Evolutionary conservation across 257 asterid genomes (phyloP), one percentile per base, ranked within the genome.

Genomic region (Lithospermum erythrorhizon): DNA sequence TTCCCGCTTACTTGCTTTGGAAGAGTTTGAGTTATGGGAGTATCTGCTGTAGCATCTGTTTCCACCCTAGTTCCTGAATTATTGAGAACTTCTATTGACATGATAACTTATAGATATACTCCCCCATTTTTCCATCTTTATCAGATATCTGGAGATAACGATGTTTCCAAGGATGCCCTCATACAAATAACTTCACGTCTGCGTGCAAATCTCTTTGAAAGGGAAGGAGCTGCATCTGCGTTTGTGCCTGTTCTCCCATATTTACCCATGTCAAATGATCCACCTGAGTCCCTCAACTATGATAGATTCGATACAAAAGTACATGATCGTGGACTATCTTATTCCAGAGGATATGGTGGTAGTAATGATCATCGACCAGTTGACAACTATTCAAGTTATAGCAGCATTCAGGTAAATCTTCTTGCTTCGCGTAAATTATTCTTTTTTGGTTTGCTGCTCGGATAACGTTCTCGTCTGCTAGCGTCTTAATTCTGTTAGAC

Each of bases 111-210:
- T 35, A 6, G 45, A 35, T 35, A 2, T 27, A 0, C 45, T 7
- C 14, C 37, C 37, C 45, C 11, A 30, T 21, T 27, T 37, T 0
- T 47, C 5, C 6, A 54, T 45, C 16, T 19, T 18, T 62, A 21
- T 59, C 73, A 90, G 97, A 86, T 90, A 55, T 83, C 97, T 65
- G 97, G 97, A 67, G 97, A 90, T 48, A 87, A 78, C 52, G 97
- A 90, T 69, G 35, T 80, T 47, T 87, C 89, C 3, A 90, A 87
- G 69, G 97, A 90, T 67, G 97, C 96, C 48, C 89, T 90, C 41
- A 59, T 83, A 69, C 97, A 87, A 90, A 94, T 90, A 59, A 72
- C 87, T 21, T 90, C 96, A 15, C 91, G 96, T 53, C 68, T 90
- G 85, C 83, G 97, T 73, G 97, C 94, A 48, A 87, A 90, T 73